A percentile compares a stretch with the other conserved stretches of the same genome.
These are phyloP conservation scores for Leersia perrieri DNA, from an alignment of 176 grass and related monocot species.

Conservation along the genomic window DNA sequence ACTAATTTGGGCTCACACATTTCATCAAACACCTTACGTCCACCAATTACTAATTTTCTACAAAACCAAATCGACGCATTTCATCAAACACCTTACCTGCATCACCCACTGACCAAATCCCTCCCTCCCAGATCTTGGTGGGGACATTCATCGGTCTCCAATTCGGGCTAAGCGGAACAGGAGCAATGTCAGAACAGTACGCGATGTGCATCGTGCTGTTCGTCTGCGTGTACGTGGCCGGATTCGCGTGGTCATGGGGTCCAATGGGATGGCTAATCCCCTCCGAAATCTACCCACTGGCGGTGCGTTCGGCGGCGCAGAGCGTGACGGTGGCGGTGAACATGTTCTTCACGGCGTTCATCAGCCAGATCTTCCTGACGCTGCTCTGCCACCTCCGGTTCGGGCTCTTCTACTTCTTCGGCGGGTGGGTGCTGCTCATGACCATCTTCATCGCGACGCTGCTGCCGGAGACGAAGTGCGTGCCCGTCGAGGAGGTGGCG, in stretches of 20 bases:
- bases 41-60: too few relatives aligned
- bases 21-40: neutral
- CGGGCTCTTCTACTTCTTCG: constrained; percentile 64
- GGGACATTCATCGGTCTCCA: constrained; percentile 58
- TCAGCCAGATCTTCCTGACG: constrained; percentile 52
- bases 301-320: constrained; percentile 37
- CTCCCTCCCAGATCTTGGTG: constrained; percentile 47
- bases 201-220: constrained; percentile 66
- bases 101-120: too few relatives aligned
- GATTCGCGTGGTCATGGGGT: constrained; percentile 58
- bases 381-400: constrained; percentile 56
- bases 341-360: constrained; percentile 63
- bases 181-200: constrained; percentile 51
- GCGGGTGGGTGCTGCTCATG: constrained; percentile 45
- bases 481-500: constrained; percentile 44
- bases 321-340: constrained; percentile 46
- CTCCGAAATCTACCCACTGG: constrained; percentile 57
- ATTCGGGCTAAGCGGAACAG: constrained; percentile 52
- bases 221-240: constrained; percentile 60
- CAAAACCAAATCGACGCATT: too few relatives aligned
- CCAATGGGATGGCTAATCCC: constrained; percentile 53
- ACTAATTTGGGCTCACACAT: too few relatives aligned
- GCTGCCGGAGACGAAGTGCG: constrained; percentile 54
- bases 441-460: constrained; percentile 55
- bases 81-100: neutral